Base-by-base conservation (phyloP, 179 eudicot species). In the Spinacia oleracea region DNA sequence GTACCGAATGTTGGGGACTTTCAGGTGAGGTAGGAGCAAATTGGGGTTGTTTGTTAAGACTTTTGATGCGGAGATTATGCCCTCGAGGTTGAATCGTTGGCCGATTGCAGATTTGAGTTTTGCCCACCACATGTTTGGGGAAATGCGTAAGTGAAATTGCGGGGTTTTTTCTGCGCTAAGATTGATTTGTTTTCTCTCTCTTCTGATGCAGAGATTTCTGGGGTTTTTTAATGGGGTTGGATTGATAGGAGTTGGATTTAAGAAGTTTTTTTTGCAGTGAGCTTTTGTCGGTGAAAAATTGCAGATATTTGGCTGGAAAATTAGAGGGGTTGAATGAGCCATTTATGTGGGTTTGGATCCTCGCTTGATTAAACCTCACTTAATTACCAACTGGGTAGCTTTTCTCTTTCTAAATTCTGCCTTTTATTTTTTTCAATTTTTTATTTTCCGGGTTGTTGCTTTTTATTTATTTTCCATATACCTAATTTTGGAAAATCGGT, bases 71-170 rank as follows among this genome's bases (percentile, higher is more conserved):
- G 63, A 72, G 43, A 81, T 77, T 2, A 81, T 77, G 21, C 84
- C 84, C 69, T 81, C 80, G 1, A 77, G 68, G 60, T 81, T 81
- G 23, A 81, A 81, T 72, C 84, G 51, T 51, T 81, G 84, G 9
- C 84, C 84, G 15, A 81, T 34, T 71, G 81, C 77, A 7, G 50
- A 80, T 72, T 71, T 53, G 5, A 77, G 42, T 29, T 77, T 66
- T 64, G 84, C 69, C 80, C 80, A 81, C 77, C 59, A 65, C 80
- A 77, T 81, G 77, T 81, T 81, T 29, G 80, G 9, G 45, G 23
- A 70, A 71, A 81, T 71, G 77, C 63, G 23, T 25, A 53, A 15
- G 42, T n/a, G 79, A 75, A 74, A 56, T 5, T n/a, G 31, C 1
- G 45, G 42, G 32, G 8, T 53, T 21, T 31, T 75, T 18, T 67